Percentiles rank a stretch among this genome's conserved stretches.
Evolutionary conservation across 176 grass and related monocot species (phyloP).

Genomic region (Alloteropsis semialata): DNA sequence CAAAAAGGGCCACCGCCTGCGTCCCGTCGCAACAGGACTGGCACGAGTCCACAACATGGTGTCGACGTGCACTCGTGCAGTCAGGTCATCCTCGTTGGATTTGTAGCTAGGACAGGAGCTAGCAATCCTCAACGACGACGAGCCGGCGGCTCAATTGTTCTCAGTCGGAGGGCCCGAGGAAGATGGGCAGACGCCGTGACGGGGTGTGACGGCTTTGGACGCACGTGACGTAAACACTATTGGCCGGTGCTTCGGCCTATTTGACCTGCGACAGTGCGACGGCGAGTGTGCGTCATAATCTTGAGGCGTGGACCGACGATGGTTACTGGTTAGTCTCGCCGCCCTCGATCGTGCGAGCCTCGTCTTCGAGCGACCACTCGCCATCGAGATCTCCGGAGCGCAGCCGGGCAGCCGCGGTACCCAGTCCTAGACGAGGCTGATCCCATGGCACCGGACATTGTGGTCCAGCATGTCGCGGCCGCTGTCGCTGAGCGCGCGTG

Average conservation of each 20-base stretch:
- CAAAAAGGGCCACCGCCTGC: background rate
- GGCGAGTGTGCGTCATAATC: background rate
- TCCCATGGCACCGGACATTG: background rate
- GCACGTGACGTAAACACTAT: too few species aligned
- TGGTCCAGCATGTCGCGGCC: background rate
- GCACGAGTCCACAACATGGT: too few species aligned
- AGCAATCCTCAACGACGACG: too few species aligned
- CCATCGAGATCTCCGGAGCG: background rate
- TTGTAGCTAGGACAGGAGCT: too few species aligned
- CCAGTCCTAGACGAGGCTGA: background rate
- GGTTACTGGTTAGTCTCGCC: background rate
- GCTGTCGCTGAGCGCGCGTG: background rate
- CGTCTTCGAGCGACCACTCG: background rate
- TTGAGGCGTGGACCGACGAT: background rate
- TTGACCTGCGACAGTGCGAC: background rate
- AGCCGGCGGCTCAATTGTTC: too few species aligned
- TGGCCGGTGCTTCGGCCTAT: too few species aligned
- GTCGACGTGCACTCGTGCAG: too few species aligned
- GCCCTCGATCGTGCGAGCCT: background rate
- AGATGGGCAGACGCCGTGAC: too few species aligned
- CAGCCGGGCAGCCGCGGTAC: background rate
- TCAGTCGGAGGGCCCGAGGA: too few species aligned
- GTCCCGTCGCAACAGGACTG: too few species aligned
- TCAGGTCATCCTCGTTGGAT: too few species aligned
- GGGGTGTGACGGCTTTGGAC: too few species aligned